Evolutionary conservation across 2,329 filamentous ascomycete species (phyloP).

Genomic region (Phoma sp.): DNA sequence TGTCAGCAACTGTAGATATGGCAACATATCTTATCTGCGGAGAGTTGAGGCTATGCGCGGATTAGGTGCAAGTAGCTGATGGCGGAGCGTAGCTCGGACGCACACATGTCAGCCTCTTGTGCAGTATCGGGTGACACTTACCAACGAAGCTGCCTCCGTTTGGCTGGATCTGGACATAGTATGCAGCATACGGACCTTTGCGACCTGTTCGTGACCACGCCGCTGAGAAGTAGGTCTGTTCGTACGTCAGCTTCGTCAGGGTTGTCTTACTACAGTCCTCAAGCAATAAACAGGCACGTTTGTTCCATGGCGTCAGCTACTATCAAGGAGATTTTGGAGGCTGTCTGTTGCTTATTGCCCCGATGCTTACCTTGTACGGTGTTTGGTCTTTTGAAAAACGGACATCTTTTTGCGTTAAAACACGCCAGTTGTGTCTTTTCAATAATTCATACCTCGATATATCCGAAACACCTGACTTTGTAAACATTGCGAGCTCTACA

Average conservation of each 20-base stretch:
- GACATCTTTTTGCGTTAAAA: constrained; percentile 60
- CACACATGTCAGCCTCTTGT: background rate
- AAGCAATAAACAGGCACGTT: background rate
- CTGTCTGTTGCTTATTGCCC: background rate
- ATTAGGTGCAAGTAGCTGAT: background rate
- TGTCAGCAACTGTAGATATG: constrained; percentile 22
- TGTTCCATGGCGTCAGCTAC: background rate
- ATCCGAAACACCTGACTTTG: constrained; percentile 74
- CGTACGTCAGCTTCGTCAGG: constrained; percentile 25
- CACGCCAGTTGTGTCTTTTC: background rate
- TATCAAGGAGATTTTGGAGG: background rate
- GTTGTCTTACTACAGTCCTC: background rate
- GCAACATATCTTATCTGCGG: background rate
- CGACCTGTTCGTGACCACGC: constrained; percentile 87
- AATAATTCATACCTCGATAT: constrained; percentile 61
- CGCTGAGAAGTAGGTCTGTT: constrained; percentile 78
- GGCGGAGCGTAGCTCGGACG: background rate
- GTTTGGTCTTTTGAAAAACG: constrained; percentile 84
- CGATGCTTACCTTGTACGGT: constrained; percentile 76
- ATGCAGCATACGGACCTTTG: constrained; percentile 71
- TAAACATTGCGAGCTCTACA: constrained; percentile 11
- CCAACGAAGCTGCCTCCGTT: constrained; percentile 70
- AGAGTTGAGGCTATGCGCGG: background rate
- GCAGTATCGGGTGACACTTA: constrained; percentile 50
- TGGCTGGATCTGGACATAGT: constrained; percentile 85